A percentile compares a stretch with the other conserved stretches of the same genome.
These are phyloP conservation scores for Larix kaempferi DNA, from an alignment of 75 land plant species.

Conservation along the genomic window DNA sequence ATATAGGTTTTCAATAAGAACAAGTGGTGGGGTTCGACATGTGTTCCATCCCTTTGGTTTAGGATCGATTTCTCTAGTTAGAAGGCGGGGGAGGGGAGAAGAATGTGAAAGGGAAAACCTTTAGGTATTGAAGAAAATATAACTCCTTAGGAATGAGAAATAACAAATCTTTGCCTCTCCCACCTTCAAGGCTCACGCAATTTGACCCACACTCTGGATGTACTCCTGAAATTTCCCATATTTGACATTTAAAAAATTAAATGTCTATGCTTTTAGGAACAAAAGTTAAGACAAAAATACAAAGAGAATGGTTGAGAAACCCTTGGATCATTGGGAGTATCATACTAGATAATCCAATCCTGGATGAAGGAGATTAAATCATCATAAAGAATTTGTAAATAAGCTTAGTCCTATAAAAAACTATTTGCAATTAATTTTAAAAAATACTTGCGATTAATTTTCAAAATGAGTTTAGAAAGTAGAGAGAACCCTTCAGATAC, in stretches of 20 bases:
- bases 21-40: too few species aligned
- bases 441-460: too few species aligned
- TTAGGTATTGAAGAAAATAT: slow-evolving; percentile 76
- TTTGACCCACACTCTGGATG: slow-evolving; percentile 95
- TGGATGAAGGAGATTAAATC: slow-evolving; percentile 20
- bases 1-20: too few species aligned
- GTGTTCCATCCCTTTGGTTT: too few species aligned
- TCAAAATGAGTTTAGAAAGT: background rate
- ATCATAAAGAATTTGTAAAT: background rate
- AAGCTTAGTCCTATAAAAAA: background rate
- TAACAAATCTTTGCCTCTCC: slow-evolving; percentile 74
- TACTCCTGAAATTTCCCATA: slow-evolving; percentile 58
- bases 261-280: background rate
- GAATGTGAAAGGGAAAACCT: slow-evolving; percentile 36
- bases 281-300: background rate
- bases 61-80: too few species aligned
- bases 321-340: slow-evolving; percentile 96
- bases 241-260: background rate
- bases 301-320: slow-evolving; percentile 23
- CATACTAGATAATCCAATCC: slow-evolving; percentile 99
- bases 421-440: background rate
- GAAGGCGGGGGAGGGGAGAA: too few species aligned
- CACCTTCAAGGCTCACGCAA: slow-evolving; percentile 92
- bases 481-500: background rate
- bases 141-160: slow-evolving; percentile 89